phyloP scores from a whole-genome alignment of 164 flowering plant genomes.

The Annona cherimola region DNA sequence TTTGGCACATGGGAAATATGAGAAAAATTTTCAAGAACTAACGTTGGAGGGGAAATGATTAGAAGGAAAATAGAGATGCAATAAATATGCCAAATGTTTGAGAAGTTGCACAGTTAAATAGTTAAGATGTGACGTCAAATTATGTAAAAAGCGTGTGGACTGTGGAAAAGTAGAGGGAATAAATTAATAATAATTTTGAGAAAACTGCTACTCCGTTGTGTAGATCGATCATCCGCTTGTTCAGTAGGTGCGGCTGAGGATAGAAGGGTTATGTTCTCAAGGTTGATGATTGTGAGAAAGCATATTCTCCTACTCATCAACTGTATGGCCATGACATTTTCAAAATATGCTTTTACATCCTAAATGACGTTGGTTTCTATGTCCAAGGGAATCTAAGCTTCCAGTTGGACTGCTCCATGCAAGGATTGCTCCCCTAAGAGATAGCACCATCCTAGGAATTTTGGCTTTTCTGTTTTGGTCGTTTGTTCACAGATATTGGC shows the following conservation, averaged over 20 bases:
- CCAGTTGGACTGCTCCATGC: not conserved
- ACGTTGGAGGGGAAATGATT: too few species aligned
- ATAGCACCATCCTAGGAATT: slow-evolving; percentile 10
- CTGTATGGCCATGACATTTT: not conserved
- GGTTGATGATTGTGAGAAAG: not conserved
- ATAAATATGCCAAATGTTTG: too few species aligned
- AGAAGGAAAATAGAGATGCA: too few species aligned
- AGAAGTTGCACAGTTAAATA: too few species aligned
- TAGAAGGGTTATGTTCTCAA: not conserved
- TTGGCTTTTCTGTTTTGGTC: slow-evolving; percentile 1
- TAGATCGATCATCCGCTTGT: not conserved
- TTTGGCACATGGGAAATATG: too few species aligned
- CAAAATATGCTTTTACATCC: not conserved
- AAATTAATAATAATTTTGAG: too few species aligned
- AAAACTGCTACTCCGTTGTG: not conserved
- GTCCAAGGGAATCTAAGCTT: not conserved
- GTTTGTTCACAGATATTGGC: slow-evolving; percentile 1
- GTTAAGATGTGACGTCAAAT: too few species aligned
- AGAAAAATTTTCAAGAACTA: too few species aligned
- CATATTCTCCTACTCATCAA: not conserved
- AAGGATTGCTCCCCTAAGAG: slow-evolving; percentile 9
- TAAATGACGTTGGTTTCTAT: not conserved
- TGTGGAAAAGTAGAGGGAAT: too few species aligned
- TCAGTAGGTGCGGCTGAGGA: not conserved
- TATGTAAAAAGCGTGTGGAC: too few species aligned